Evolutionary conservation across 2,329 filamentous ascomycete genomes (phyloP), one percentile per base, ranked within the genome.

Genomic region (Claviceps citrina): DNA sequence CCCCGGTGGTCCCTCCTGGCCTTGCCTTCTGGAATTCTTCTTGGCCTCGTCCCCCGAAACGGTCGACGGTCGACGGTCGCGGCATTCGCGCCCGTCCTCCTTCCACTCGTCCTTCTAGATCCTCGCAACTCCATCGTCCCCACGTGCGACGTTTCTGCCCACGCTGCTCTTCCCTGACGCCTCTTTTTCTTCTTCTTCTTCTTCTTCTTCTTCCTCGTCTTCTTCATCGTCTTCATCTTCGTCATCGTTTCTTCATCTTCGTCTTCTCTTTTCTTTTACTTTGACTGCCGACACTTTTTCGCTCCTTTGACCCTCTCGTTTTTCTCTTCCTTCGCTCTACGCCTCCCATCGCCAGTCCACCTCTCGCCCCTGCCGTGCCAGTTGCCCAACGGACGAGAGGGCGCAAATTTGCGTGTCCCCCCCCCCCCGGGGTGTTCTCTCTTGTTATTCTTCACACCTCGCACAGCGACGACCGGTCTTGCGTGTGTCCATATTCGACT

Each of bases 81-180:
- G 34, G 25, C 40, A 30, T 25, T 16, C 19, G 31, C 41, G 36
- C 36, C 26, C 36, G n/a, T 30, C 37, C 18, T 36, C 26, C 41
- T 43, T 39, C 41, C 28, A 27, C 32, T 39, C 36, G 32, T 27
- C 41, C 41, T 43, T 43, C 41, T 42, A 42, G 40, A 42, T 37
- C 22, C 30, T 39, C 30, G 18, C 37, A 32, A 39, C 30, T 25
- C 28, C 37, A 39, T 39, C 22, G 12, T 26, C 39, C 31, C 39
- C 39, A 40, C 39, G 32, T 40, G 39, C 39, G 32, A 40, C 39
- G 8, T 31, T 22, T 28, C 26, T 13, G 32, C 30, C 38, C 28
- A 19, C 32, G 38, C 31, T 15, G 28, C 19, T 33, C 31, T 43
- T 34, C 39, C 31, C 43, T 31, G 43, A 41, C 44, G 43, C 28